These are phyloP conservation scores for Neopestalotiopsis sp. DNA, from an alignment of 2,329 filamentous ascomycete genomes.

Conservation along the genomic window DNA sequence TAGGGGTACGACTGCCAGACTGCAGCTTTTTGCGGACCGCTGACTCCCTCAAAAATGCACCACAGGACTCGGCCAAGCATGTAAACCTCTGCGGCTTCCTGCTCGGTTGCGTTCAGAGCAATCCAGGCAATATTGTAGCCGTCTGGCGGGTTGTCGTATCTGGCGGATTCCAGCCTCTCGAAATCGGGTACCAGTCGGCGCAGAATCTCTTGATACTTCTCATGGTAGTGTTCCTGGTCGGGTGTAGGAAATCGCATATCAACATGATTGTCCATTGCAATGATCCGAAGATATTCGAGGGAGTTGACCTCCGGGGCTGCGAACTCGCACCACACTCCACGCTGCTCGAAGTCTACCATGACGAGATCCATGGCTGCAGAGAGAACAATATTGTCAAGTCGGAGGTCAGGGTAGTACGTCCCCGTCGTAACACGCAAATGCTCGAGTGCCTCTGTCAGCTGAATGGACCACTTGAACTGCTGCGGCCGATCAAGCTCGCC, in stretches of 20 bases:
- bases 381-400: constrained; percentile 64
- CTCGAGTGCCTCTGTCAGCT: constrained; percentile 55
- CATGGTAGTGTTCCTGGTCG: constrained; percentile 21
- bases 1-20: constrained; percentile 64
- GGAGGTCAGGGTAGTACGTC: constrained; percentile 63
- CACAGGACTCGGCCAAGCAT: constrained; percentile 66
- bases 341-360: constrained; percentile 68
- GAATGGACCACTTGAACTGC: constrained; percentile 58
- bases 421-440: constrained; percentile 51
- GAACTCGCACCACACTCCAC: constrained; percentile 68
- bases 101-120: constrained; percentile 53
- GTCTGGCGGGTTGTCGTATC: constrained; percentile 50
- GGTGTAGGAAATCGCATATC: background rate
- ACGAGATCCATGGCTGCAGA: constrained; percentile 51
- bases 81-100: constrained; percentile 64
- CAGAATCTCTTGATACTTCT: constrained; percentile 48
- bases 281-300: constrained; percentile 60
- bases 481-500: constrained; percentile 45
- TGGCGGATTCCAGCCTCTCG: constrained; percentile 45
- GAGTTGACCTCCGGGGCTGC: constrained; percentile 64
- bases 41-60: constrained; percentile 67
- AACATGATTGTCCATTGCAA: constrained; percentile 55
- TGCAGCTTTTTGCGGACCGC: constrained; percentile 59
- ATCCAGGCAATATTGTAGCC: constrained; percentile 64
- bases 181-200: constrained; percentile 51